Evolutionary conservation across 2,329 filamentous ascomycete genomes (phyloP), one percentile per base, ranked within the genome.

Genomic region (Colletotrichum gigasporum): DNA sequence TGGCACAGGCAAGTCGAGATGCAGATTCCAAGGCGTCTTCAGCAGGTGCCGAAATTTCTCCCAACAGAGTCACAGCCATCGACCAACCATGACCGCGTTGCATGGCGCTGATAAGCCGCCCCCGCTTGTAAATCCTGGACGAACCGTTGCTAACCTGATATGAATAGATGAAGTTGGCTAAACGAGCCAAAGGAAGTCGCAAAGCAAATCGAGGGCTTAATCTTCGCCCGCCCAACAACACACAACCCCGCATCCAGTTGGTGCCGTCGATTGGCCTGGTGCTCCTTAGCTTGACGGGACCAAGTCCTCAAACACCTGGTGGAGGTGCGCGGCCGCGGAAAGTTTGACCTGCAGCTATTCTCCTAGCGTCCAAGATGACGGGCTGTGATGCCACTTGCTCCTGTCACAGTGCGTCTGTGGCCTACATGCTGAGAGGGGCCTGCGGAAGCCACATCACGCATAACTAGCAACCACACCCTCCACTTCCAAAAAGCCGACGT

Each of bases 301-400:
- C 28, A n/a, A 45, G 41, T 34, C 14, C 28, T 37, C 26, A 28
- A 32, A 16, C 12, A 55, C 52, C 28, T 34, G 34, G 37, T 37
- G 47, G 37, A 53, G 47, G 30, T 16, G 28, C 32, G 30, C 28
- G 20, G 32, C 32, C 26, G 42, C 42, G 51, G 50, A 47, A 32
- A 41, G 12, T n/a, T 48, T 41, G 26, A 61, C n/a, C 30, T 58
- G 60, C 60, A 57, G 52, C 52, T 55, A 50, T 42, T 57, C 52
- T 62, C 59, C 59, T 50, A 50, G 35, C 30, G 60, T 34, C 22
- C 53, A 52, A 22, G 35, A 30, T 51, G 53, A 24, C 28, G 34
- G 45, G 45, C 52, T 39, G 39, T 56, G 52, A 56, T 56, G 18
- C 52, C 41, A 56, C 52, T 56, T 37, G 16, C 41, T 37, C 41